Conservation (phyloP, 345 rosid species). For the Rhodomyrtus tomentosa region DNA sequence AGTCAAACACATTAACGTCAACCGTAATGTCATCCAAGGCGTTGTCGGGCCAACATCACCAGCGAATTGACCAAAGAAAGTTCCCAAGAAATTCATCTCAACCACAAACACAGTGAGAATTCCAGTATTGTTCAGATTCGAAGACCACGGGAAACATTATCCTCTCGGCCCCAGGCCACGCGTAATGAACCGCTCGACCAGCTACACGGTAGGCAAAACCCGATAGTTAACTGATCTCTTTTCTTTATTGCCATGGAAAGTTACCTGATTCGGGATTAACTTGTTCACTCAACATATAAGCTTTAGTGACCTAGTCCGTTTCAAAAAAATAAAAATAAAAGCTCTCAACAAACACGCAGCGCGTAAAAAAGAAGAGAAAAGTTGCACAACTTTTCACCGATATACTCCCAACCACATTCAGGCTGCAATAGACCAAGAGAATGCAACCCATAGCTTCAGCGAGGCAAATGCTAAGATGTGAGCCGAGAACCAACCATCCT, state of each 20-base stretch:
- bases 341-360: neutral
- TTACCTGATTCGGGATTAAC: neutral
- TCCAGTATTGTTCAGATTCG: neutral
- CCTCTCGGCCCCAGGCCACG: neutral
- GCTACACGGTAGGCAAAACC: neutral
- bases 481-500: neutral
- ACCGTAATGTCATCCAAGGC: neutral
- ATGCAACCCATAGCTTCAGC: neutral
- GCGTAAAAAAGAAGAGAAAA: neutral
- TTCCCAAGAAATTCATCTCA: neutral
- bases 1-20: neutral
- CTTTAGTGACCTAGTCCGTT: neutral
- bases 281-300: neutral
- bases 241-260: neutral
- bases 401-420: neutral
- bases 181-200: neutral
- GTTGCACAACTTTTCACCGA: neutral
- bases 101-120: neutral
- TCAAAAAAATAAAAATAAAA: neutral
- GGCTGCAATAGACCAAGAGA: neutral
- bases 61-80: neutral
- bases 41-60: neutral
- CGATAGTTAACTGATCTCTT: neutral
- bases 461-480: neutral
- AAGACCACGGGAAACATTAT: neutral